Percentiles rank a stretch among this genome's conserved stretches.
phyloP scores from a whole-genome alignment of 2,329 filamentous ascomycete species.

The Nothophaeocryptopus gaeumannii region DNA sequence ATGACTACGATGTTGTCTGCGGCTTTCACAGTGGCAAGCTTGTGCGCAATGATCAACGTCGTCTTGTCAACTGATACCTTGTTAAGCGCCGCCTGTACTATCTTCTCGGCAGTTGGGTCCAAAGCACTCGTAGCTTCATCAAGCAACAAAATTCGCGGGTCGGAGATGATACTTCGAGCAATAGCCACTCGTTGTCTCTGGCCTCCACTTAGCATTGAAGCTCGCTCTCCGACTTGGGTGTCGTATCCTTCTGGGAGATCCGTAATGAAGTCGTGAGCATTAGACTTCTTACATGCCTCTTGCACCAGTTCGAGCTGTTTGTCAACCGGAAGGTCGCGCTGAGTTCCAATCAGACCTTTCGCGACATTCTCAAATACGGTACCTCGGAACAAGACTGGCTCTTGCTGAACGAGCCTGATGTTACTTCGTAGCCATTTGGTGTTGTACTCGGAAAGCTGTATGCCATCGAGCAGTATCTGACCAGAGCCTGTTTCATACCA shows the following conservation, averaged over 20 bases:
- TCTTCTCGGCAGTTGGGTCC: constrained; percentile 35
- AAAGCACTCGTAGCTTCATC: constrained; percentile 41
- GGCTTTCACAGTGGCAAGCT: constrained; percentile 43
- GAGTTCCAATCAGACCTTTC: constrained; percentile 34
- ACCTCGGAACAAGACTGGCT: constrained; percentile 36
- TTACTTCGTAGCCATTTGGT: constrained; percentile 34
- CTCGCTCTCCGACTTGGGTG: constrained; percentile 36
- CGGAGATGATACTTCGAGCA: constrained; percentile 36
- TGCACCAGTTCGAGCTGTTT: constrained; percentile 33
- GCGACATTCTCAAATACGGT: constrained; percentile 39
- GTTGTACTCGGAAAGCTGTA: constrained; percentile 31
- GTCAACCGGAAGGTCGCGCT: constrained; percentile 37
- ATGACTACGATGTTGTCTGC: constrained; percentile 49
- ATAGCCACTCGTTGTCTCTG: constrained; percentile 39
- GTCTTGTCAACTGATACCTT: constrained; percentile 34
- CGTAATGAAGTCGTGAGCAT: constrained; percentile 39
- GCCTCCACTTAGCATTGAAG: constrained; percentile 35
- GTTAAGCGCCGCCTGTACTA: constrained; percentile 36
- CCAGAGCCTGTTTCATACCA: constrained; percentile 35
- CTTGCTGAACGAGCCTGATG: constrained; percentile 38
- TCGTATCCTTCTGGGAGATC: constrained; percentile 36
- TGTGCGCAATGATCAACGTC: constrained; percentile 44
- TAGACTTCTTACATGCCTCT: constrained; percentile 34
- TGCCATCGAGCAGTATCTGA: constrained; percentile 34
- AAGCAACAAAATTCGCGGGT: constrained; percentile 36